phyloP scores from a whole-genome alignment of 2,329 filamentous ascomycete genomes.

The Neopestalotiopsis rosae region DNA sequence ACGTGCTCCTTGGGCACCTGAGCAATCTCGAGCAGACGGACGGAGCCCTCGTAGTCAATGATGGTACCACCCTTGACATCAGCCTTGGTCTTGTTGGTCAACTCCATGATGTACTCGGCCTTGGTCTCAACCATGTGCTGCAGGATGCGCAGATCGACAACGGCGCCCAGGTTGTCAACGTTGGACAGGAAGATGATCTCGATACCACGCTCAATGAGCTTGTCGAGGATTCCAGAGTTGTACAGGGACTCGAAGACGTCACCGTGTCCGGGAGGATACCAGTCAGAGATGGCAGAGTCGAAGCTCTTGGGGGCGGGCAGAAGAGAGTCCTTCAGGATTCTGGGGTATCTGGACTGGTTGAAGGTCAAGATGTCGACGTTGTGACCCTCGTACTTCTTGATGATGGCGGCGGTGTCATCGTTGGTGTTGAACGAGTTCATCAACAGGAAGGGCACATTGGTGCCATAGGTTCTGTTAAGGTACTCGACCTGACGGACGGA shows the following conservation, averaged over 20 bases:
- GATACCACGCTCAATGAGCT: constrained; percentile 92
- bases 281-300: constrained; percentile 89
- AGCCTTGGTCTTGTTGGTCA: constrained; percentile 99
- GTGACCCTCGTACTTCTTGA: constrained; percentile 99
- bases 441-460: constrained; percentile 96
- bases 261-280: constrained; percentile 99
- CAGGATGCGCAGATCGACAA: constrained; percentile 96
- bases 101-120: constrained; percentile 99
- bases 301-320: constrained; percentile 92
- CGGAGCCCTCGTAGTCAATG: constrained; percentile 97
- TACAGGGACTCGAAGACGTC: constrained; percentile 99
- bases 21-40: constrained; percentile 96
- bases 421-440: constrained; percentile 99
- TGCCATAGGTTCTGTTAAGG: constrained; percentile 96
- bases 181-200: constrained; percentile 99
- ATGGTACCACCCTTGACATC: constrained; percentile 99
- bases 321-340: constrained; percentile 97
- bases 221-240: constrained; percentile 97
- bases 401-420: constrained; percentile 96
- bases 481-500: constrained; percentile 99
- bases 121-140: constrained; percentile 99
- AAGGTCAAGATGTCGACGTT: constrained; percentile 99
- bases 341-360: constrained; percentile 98
- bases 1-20: constrained; percentile 99
- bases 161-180: constrained; percentile 96